phyloP scores from a whole-genome alignment of 1,139 yeast genomes.

The Hanseniaspora gamundiae region DNA sequence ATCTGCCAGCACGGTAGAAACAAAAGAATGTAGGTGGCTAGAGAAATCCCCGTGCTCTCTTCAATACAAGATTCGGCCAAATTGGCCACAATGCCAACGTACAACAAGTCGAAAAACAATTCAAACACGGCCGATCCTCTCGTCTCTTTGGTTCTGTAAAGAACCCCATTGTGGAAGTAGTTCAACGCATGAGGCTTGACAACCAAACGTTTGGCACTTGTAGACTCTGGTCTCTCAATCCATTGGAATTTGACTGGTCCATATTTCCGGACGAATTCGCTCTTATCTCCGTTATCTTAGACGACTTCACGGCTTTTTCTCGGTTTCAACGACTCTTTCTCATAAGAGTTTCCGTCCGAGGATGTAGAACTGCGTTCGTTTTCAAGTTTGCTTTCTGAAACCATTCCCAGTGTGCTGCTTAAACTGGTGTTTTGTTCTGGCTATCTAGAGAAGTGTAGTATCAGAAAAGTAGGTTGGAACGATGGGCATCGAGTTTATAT shows the following conservation, averaged over 20 bases:
- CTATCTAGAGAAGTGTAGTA: too few relatives aligned
- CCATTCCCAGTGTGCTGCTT: too few relatives aligned
- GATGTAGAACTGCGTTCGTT: too few relatives aligned
- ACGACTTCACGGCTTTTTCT: too few relatives aligned
- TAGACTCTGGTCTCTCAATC: background rate
- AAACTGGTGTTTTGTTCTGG: too few relatives aligned
- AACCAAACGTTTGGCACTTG: slow-evolving; percentile 26
- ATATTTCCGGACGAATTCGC: background rate
- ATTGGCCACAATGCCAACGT: slow-evolving; percentile 50
- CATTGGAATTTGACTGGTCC: background rate
- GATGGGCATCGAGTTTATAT: too few relatives aligned
- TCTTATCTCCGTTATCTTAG: too few relatives aligned
- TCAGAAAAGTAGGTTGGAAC: too few relatives aligned
- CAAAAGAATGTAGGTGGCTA: slow-evolving; percentile 35
- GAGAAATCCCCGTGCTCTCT: slow-evolving; percentile 38
- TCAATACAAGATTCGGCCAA: slow-evolving; percentile 45
- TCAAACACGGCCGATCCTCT: slow-evolving; percentile 41
- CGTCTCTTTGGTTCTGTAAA: slow-evolving; percentile 46
- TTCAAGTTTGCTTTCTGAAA: too few relatives aligned
- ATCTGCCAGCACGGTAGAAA: slow-evolving; percentile 51
- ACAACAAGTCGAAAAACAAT: slow-evolving; percentile 28
- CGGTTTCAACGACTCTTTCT: too few relatives aligned
- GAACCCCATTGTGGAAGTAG: slow-evolving; percentile 45
- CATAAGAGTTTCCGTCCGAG: too few relatives aligned
- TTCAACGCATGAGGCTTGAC: slow-evolving; percentile 49